Evolutionary conservation across 805 yeast species (phyloP).

Genomic region (Kodamaea jinghongensis): DNA sequence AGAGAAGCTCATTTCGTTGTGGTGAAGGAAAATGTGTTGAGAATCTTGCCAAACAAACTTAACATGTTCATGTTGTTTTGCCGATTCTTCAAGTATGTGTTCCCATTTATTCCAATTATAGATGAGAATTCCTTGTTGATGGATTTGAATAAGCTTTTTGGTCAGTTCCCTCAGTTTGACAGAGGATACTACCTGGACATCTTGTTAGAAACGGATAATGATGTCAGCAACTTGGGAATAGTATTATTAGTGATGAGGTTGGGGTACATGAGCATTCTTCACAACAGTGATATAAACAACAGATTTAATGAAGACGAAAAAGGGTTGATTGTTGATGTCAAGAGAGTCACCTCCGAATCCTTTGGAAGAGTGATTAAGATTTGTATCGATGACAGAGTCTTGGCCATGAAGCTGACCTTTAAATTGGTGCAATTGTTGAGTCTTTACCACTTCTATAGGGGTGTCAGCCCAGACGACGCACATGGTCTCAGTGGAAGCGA

Average conservation of each 20-base stretch:
- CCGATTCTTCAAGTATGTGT: constrained; percentile 38
- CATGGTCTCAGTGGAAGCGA: constrained; percentile 42
- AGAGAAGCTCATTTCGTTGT: constrained; percentile 25
- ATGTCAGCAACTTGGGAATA: constrained; percentile 29
- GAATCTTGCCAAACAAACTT: constrained; percentile 29
- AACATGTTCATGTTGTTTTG: constrained; percentile 25
- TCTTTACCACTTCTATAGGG: constrained; percentile 32
- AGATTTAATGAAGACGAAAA: constrained; percentile 27
- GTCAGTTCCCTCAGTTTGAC: constrained; percentile 19
- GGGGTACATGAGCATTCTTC: constrained; percentile 39
- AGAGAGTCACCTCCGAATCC: constrained; percentile 24
- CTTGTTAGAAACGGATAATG: constrained; percentile 28
- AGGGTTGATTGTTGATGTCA: constrained; percentile 29
- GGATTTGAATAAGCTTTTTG: constrained; percentile 26
- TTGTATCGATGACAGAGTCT: constrained; percentile 33
- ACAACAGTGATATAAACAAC: constrained; percentile 28
- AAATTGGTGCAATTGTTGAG: constrained; percentile 35
- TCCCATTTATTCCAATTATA: constrained; percentile 37
- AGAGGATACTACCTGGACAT: constrained; percentile 16
- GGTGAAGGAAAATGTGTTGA: constrained; percentile 27
- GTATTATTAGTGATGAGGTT: constrained; percentile 29
- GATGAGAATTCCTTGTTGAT: constrained; percentile 26
- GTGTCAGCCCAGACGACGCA: constrained; percentile 41
- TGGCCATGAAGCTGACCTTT: constrained; percentile 30
- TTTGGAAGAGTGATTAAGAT: constrained; percentile 30